phyloP scores from a whole-genome alignment of 352 stramenopile genomes.

The Phytophthora syringae region DNA sequence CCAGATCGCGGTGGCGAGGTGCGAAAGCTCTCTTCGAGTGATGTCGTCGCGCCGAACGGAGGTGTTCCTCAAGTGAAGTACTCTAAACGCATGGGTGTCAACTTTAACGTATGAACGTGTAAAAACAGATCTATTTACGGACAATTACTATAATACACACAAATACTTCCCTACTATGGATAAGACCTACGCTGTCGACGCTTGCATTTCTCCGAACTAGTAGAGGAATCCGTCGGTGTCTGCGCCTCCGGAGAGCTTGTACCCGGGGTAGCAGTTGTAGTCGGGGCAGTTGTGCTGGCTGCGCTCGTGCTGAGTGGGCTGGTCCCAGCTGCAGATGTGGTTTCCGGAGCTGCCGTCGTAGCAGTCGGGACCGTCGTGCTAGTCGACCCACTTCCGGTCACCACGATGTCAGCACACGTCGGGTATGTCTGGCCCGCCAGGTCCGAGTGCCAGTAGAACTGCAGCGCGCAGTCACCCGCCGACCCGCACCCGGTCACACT shows the following conservation, averaged over 20 bases:
- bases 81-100: neutral
- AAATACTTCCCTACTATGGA: too few species aligned
- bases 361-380: neutral
- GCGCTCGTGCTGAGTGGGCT: neutral
- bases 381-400: constrained; percentile 31
- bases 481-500: constrained; percentile 52
- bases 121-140: neutral
- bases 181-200: constrained; percentile 27
- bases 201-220: constrained; percentile 22
- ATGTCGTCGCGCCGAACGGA: neutral
- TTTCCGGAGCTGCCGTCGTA: constrained; percentile 3
- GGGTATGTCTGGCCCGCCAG: constrained; percentile 67
- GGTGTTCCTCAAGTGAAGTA: too few species aligned
- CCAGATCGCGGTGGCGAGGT: constrained; percentile 9
- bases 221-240: neutral
- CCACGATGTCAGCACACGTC: constrained; percentile 59
- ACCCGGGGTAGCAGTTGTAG: constrained; percentile 5
- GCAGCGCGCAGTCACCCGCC: constrained; percentile 53
- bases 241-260: neutral
- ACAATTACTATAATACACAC: too few species aligned
- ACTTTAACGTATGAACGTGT: neutral
- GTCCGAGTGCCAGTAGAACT: constrained; percentile 73
- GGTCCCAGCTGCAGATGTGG: neutral
- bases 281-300: neutral
- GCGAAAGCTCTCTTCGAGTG: constrained; percentile 11